Conservation (phyloP, 73 alveolate species). For the Effrenium voratum region DNA sequence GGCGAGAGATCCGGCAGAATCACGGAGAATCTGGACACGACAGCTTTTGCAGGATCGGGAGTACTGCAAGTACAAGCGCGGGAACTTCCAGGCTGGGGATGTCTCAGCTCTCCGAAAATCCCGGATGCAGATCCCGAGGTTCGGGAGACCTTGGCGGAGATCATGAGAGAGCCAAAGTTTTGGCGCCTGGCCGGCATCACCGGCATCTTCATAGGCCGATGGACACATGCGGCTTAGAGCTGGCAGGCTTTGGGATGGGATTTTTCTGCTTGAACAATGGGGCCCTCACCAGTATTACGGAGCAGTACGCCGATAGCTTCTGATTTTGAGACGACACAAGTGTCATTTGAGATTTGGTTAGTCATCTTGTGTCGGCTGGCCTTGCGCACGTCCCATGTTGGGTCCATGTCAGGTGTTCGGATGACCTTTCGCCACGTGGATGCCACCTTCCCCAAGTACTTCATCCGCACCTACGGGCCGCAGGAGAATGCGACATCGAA, state of each 20-base stretch:
- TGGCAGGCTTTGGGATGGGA: too few relatives aligned
- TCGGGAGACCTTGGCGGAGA: constrained; percentile 54
- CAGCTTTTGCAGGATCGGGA: constrained; percentile 45
- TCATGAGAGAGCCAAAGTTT: constrained; percentile 72
- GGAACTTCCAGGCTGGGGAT: constrained; percentile 2
- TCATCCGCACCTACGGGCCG: constrained; percentile 61
- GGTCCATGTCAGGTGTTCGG: constrained; percentile 40
- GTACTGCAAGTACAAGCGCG: constrained; percentile 86
- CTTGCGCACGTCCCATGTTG: background rate
- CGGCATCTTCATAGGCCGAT: constrained; percentile 80
- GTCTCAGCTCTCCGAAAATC: too few relatives aligned
- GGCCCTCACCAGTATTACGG: too few relatives aligned
- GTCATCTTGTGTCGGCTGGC: background rate
- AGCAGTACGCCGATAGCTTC: too few relatives aligned
- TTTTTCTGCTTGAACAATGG: too few relatives aligned
- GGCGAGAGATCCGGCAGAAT: background rate
- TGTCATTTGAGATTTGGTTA: background rate
- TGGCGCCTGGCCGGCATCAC: constrained; percentile 86
- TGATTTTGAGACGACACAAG: too few relatives aligned
- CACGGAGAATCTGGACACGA: background rate
- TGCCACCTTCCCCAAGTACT: constrained; percentile 80
- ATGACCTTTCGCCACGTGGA: constrained; percentile 86
- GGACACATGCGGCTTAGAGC: too few relatives aligned
- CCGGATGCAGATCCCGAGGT: constrained; percentile 33
- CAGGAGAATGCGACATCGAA: background rate